These are phyloP conservation scores for Pseudocercospora crystallina DNA, from an alignment of 2,329 filamentous ascomycete genomes.

Conservation along the genomic window DNA sequence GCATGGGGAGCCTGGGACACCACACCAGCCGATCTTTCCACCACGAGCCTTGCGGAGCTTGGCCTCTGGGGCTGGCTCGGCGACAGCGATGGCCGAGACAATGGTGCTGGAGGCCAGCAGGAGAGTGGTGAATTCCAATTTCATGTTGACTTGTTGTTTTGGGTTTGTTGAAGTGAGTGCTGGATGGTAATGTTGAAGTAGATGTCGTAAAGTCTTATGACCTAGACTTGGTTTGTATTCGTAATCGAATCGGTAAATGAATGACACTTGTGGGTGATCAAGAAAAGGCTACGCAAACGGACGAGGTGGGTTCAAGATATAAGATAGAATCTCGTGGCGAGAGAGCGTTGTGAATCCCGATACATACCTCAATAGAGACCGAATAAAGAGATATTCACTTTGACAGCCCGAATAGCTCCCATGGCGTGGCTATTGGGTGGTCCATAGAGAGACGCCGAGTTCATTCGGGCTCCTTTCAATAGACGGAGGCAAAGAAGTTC, in stretches of 20 bases:
- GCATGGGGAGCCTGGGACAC: constrained; percentile 20
- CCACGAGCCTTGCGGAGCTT: constrained; percentile 26
- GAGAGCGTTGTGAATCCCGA: constrained; percentile 4
- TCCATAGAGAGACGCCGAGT: too few species aligned
- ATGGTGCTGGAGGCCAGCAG: constrained; percentile 22
- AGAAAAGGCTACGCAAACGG: constrained; percentile 19
- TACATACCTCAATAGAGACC: constrained; percentile 16
- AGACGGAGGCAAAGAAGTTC: too few species aligned
- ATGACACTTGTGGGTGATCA: constrained; percentile 27
- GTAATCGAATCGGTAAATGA: constrained; percentile 25
- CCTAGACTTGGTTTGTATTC: constrained; percentile 13
- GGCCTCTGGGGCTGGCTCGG: constrained; percentile 11
- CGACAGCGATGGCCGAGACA: constrained; percentile 23
- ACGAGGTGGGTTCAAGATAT: constrained; percentile 14
- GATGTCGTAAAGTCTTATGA: constrained; percentile 17
- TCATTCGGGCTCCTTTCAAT: too few species aligned
- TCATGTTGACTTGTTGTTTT: constrained; percentile 25
- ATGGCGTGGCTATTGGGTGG: background rate
- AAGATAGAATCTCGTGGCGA: constrained; percentile 5
- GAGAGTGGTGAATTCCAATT: constrained; percentile 23
- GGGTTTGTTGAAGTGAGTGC: constrained; percentile 9
- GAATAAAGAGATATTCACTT: constrained; percentile 17
- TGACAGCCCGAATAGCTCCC: background rate
- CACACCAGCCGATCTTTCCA: constrained; percentile 16
- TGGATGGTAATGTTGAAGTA: constrained; percentile 6